Percentiles rank a stretch among this genome's conserved stretches.
phyloP scores from a whole-genome alignment of 768 basidiomycete species.

The Galerina sulciceps region DNA sequence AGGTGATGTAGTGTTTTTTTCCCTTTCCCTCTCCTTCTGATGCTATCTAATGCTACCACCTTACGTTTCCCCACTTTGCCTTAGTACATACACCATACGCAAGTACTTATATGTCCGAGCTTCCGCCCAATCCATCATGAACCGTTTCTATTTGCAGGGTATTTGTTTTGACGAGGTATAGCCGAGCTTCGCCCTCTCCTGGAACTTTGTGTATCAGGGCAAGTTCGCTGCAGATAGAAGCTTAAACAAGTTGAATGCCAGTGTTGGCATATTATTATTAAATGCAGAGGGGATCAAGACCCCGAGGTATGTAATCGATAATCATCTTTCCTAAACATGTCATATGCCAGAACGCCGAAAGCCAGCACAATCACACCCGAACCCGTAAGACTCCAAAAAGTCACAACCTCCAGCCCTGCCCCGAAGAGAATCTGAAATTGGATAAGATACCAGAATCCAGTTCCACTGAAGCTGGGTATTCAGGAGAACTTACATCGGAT shows the following conservation, averaged over 20 bases:
- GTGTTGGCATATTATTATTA: no score
- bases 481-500: slow-evolving; percentile 58
- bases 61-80: slow-evolving; percentile 16
- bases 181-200: no score
- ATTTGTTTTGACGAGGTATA: no score
- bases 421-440: slow-evolving; percentile 56
- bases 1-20: slow-evolving; percentile 17
- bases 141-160: slow-evolving; percentile 5
- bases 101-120: slow-evolving; percentile 17
- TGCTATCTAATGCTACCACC: slow-evolving; percentile 38
- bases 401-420: slow-evolving; percentile 61
- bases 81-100: slow-evolving; percentile 16
- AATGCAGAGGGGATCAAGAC: not conserved
- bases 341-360: slow-evolving; percentile 79
- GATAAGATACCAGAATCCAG: not conserved
- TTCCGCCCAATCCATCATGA: slow-evolving; percentile 11
- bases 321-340: slow-evolving; percentile 53
- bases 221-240: no score
- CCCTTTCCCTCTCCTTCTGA: slow-evolving; percentile 28
- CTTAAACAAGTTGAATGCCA: no score
- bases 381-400: slow-evolving; percentile 75
- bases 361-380: slow-evolving; percentile 81
- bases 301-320: slow-evolving; percentile 1
- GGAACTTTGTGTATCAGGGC: no score
- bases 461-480: not conserved